Evolutionary conservation across 164 flowering plant species (phyloP).

Genomic region (Piper longum): DNA sequence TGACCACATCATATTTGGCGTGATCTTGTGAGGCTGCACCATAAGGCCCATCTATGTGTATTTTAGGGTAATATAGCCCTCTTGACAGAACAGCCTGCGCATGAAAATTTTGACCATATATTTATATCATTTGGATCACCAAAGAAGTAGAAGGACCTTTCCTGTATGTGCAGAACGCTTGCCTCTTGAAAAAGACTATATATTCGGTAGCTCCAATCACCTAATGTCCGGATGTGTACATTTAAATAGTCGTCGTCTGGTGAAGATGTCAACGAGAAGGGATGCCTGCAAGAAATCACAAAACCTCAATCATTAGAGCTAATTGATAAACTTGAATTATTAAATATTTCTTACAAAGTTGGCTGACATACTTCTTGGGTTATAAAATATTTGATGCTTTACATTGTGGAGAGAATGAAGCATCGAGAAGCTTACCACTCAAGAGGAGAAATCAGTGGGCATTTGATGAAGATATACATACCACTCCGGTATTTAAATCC

Average conservation of each 20-base stretch:
- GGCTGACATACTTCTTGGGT: not conserved
- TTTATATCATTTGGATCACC: not conserved
- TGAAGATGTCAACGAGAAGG: slow-evolving; percentile 39
- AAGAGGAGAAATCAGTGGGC: slow-evolving; percentile 40
- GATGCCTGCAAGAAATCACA: slow-evolving; percentile 26
- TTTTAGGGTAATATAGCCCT: slow-evolving; percentile 15
- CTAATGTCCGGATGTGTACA: slow-evolving; percentile 32
- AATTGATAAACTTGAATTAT: not conserved
- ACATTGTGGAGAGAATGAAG: not conserved
- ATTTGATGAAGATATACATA: slow-evolving; percentile 32
- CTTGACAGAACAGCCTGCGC: slow-evolving; percentile 18
- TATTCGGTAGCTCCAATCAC: slow-evolving; percentile 42
- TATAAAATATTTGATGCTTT: not conserved
- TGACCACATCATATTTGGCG: slow-evolving; percentile 26
- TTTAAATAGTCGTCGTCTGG: slow-evolving; percentile 27
- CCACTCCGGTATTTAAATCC: slow-evolving; percentile 33
- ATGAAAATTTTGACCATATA: not conserved
- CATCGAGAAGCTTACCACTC: slow-evolving; percentile 23
- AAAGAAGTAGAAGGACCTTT: not conserved
- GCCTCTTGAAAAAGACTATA: slow-evolving; percentile 35
- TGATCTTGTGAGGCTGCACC: slow-evolving; percentile 45
- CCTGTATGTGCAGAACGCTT: not conserved
- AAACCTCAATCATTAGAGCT: not conserved
- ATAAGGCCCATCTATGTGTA: slow-evolving; percentile 36
- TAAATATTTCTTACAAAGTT: not conserved